These are phyloP conservation scores for Senna tora DNA, from an alignment of 306 rosid species.

Conservation along the genomic window DNA sequence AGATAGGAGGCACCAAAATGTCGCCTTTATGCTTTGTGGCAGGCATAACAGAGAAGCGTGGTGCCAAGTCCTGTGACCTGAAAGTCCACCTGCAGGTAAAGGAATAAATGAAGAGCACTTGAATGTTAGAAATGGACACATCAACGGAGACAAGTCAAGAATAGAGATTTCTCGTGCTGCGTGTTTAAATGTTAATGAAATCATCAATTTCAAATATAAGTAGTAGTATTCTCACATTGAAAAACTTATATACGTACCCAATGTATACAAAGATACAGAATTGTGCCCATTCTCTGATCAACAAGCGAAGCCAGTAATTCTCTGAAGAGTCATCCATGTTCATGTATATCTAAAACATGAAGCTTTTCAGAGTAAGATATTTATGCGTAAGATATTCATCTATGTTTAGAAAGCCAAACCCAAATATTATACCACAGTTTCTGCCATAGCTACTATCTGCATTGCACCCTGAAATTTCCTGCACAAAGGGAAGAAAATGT, in stretches of 20 bases:
- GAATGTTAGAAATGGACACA: constrained; percentile 3
- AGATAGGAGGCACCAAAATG: constrained; percentile 74
- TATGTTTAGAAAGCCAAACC: constrained; percentile 29
- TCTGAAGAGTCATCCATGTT: constrained; percentile 75
- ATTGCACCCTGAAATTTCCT: constrained; percentile 95
- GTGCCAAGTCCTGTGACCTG: constrained; percentile 84
- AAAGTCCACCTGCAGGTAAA: constrained; percentile 81
- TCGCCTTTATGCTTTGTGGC: constrained; percentile 60
- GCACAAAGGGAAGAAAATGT: constrained; percentile 34
- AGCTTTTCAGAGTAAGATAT: constrained; percentile 27
- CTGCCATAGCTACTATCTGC: constrained; percentile 95
- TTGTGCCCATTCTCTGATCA: constrained; percentile 88
- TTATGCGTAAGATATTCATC: background rate
- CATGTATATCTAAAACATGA: constrained; percentile 65
- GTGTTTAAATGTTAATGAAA: background rate
- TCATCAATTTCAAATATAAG: constrained; percentile 23
- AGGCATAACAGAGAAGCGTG: constrained; percentile 88
- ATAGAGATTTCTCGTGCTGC: background rate
- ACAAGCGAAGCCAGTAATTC: constrained; percentile 83
- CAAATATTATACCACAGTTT: constrained; percentile 66
- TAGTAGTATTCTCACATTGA: constrained; percentile 24
- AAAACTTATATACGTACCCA: constrained; percentile 61
- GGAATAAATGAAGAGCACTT: constrained; percentile 22
- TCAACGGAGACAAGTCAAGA: constrained; percentile 10
- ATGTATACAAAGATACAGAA: constrained; percentile 87